Percentiles rank a stretch among this genome's conserved stretches.
These are phyloP conservation scores for Viola pubescens DNA, from an alignment of 441 rosid species.

Conservation along the genomic window DNA sequence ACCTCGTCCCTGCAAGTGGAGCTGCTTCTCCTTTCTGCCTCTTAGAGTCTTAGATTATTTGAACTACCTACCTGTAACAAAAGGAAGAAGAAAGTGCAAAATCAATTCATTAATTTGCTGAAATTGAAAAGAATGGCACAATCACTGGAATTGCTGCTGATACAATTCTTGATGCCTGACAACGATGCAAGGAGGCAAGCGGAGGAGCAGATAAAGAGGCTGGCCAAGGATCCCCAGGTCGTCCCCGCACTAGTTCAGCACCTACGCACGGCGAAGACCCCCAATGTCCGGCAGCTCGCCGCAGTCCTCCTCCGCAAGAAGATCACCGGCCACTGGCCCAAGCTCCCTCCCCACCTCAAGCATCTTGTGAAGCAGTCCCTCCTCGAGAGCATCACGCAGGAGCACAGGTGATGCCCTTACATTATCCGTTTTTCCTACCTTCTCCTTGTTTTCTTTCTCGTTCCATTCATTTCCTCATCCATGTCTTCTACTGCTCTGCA, in stretches of 20 bases:
- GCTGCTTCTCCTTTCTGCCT: not conserved
- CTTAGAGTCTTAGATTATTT: not conserved
- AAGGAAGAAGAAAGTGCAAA: not conserved
- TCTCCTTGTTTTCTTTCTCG: not conserved
- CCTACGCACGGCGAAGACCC: conserved; percentile 98
- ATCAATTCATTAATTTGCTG: no score
- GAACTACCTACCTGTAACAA: not conserved
- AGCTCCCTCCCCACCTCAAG: conserved; percentile 77
- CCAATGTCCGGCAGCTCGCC: conserved; percentile 96
- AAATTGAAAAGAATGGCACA: conserved; percentile 55
- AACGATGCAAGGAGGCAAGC: conserved; percentile 97
- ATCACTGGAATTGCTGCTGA: conserved; percentile 80
- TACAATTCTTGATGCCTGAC: conserved; percentile 99
- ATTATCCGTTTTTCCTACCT: no score
- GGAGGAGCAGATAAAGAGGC: conserved; percentile 92
- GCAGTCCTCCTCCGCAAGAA: conserved; percentile 99
- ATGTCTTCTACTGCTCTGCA: conserved; percentile 17
- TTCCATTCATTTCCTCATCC: not conserved
- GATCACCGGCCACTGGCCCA: conserved; percentile 98
- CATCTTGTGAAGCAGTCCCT: conserved; percentile 83
- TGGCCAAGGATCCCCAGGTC: conserved; percentile 96
- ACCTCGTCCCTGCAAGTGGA: not conserved
- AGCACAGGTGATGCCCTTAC: conserved; percentile 52
- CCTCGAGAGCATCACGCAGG: conserved; percentile 92
- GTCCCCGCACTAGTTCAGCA: conserved; percentile 95